A percentile compares a stretch with the other conserved stretches of the same genome.
Conservation (phyloP, 805 yeast genomes). For the Sugiyamaella mastotermitis region DNA sequence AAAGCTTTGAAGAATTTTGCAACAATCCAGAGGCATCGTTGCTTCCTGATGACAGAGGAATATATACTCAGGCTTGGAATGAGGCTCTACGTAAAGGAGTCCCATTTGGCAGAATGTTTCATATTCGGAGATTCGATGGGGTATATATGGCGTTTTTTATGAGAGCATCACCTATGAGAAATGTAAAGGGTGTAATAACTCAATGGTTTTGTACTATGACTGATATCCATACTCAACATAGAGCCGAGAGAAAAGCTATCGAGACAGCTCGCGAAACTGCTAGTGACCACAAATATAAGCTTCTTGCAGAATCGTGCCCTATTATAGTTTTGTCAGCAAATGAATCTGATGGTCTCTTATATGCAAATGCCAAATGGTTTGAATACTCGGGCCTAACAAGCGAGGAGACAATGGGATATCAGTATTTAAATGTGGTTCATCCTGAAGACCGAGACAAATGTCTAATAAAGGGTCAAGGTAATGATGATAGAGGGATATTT, state of each 20-base stretch:
- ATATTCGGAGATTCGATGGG: slow-evolving; percentile 29
- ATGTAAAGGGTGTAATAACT: slow-evolving; percentile 25
- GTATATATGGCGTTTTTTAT: slow-evolving; percentile 25
- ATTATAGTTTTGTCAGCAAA: slow-evolving; percentile 28
- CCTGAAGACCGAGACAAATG: slow-evolving; percentile 28
- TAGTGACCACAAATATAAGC: slow-evolving; percentile 27
- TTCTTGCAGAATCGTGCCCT: slow-evolving; percentile 29
- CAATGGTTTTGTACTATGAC: slow-evolving; percentile 31
- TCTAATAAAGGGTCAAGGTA: slow-evolving; percentile 3
- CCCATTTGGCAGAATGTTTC: slow-evolving; percentile 23
- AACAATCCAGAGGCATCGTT: slow-evolving; percentile 18
- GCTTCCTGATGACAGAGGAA: slow-evolving; percentile 27
- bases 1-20: slow-evolving; percentile 23
- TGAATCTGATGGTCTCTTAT: slow-evolving; percentile 24
- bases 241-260: slow-evolving; percentile 27
- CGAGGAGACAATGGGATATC: slow-evolving; percentile 24
- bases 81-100: slow-evolving; percentile 25
- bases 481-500: slow-evolving; percentile 12
- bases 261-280: slow-evolving; percentile 25
- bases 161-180: slow-evolving; percentile 28
- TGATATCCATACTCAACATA: slow-evolving; percentile 29
- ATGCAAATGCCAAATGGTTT: slow-evolving; percentile 30
- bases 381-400: slow-evolving; percentile 25
- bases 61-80: slow-evolving; percentile 23
- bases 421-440: slow-evolving; percentile 26